These are phyloP conservation scores for Eucalyptus fibrosa DNA, from an alignment of 345 rosid genomes.

Conservation along the genomic window DNA sequence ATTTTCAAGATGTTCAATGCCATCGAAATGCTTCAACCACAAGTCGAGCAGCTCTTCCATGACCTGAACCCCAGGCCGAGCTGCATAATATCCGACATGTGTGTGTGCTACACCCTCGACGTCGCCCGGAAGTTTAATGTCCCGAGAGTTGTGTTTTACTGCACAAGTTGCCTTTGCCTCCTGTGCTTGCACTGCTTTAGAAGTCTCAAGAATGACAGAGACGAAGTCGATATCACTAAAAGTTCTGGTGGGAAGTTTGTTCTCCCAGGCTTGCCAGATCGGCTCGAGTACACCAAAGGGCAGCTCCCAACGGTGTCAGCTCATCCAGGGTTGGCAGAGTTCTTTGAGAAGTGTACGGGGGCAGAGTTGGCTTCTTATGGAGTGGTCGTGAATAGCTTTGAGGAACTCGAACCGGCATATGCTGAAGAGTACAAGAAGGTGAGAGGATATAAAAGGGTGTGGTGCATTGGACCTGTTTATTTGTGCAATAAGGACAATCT, in stretches of 20 bases:
- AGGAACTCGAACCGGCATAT: conserved; percentile 14
- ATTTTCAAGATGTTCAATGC: conserved; percentile 10
- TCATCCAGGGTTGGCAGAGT: background rate
- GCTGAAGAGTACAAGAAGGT: conserved; percentile 1
- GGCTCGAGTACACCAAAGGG: conserved; percentile 14
- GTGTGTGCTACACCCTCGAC: conserved; percentile 18
- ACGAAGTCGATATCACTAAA: background rate
- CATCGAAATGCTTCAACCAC: conserved; percentile 3
- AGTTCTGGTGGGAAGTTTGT: conserved; percentile 12
- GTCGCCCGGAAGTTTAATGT: conserved; percentile 22
- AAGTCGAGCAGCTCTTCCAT: conserved; percentile 13
- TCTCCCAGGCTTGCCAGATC: conserved; percentile 28
- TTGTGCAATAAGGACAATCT: background rate
- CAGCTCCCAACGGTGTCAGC: conserved; percentile 16
- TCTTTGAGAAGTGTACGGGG: background rate
- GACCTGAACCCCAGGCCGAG: conserved; percentile 18
- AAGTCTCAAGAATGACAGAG: background rate
- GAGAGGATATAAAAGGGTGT: conserved; percentile 2
- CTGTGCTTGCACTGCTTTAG: conserved; percentile 10
- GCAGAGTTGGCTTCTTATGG: conserved; percentile 16
- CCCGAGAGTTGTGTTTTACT: conserved; percentile 48
- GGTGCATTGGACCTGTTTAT: conserved; percentile 30
- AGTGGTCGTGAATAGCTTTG: conserved; percentile 15
- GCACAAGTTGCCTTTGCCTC: conserved; percentile 29
- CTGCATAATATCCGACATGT: conserved; percentile 45